Base-by-base conservation (phyloP, 805 yeast genomes). In the Candida namnaoensis region DNA sequence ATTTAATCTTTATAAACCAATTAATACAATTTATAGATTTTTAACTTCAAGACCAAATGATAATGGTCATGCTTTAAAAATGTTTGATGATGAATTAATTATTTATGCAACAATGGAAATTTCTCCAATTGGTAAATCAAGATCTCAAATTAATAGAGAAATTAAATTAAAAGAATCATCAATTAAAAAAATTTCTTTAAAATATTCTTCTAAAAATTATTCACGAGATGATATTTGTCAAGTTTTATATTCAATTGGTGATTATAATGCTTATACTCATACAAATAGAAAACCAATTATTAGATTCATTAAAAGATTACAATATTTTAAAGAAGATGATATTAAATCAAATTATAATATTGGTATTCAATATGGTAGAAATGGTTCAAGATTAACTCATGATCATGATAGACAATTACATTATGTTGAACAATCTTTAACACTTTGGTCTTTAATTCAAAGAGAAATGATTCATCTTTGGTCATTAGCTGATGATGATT, bases 371-470 rank as follows among this genome's bases (percentile, higher is more conserved):
- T 76, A 71, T 45, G 93, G 93, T 15, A 59, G 71, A 35, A 68
- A 72, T 27, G 91, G 91, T 30, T 78, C 93, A 0, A 68, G 91
- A 42, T 65, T 84, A 40, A 78, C 87, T 1, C 95, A 84, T 56
- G 75, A 73, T 52, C 93, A 84, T 52, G 72, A 69, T 35, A 77
- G 81, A 53, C 95, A 84, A 63, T 82, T 65, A 57, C 75, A 80
- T 47, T 84, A 84, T 52, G 91, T 84, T 12, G 70, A 76, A 41
- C 95, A 85, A 52, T 84, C 91, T 0, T 61, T 84, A 41, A 76
- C 78, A 15, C 58, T 84, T 40, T 84, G 95, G 95, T 78, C 86
- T 0, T 71, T 78, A 43, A 81, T 84, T 44, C 84, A 82, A 78
- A 65, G 84, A 42, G 88, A 85, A 45, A 80, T 84, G 84, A 78